Evolutionary conservation across 192 early-diverging fungal species (phyloP).

Genomic region (Backusella australiensis): DNA sequence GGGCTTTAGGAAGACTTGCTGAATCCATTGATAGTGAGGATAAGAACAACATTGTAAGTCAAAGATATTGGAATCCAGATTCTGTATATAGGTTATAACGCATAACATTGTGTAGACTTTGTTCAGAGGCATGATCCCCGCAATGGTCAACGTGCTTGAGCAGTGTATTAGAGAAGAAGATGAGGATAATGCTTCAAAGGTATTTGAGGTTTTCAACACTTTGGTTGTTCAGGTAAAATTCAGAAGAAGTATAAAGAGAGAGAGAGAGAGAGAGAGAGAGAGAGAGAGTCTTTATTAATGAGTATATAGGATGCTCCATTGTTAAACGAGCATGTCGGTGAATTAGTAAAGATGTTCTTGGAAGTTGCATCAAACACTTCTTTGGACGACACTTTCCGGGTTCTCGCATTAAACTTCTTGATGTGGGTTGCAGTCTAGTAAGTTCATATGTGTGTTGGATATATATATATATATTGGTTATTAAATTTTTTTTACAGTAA

Average conservation of each 20-base stretch:
- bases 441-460: constrained; percentile 26
- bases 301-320: constrained; percentile 66
- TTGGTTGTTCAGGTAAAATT: constrained; percentile 61
- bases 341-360: constrained; percentile 81
- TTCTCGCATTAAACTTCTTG: constrained; percentile 78
- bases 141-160: constrained; percentile 82
- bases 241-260: background rate
- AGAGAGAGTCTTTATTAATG: background rate
- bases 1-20: constrained; percentile 11
- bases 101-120: constrained; percentile 33
- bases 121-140: constrained; percentile 72
- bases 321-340: constrained; percentile 70
- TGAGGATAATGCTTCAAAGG: constrained; percentile 70
- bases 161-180: constrained; percentile 71
- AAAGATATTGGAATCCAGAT: background rate
- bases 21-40: constrained; percentile 21
- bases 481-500: constrained; percentile 37
- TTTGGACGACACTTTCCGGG: constrained; percentile 65
- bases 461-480: background rate
- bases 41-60: constrained; percentile 60
- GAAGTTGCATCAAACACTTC: constrained; percentile 64
- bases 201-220: constrained; percentile 88
- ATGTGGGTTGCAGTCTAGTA: constrained; percentile 74
- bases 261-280: too few species aligned
- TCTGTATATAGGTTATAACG: constrained; percentile 37